These are phyloP conservation scores for Barbatosphaeria neglecta DNA, from an alignment of 495 filamentous ascomycete species.

Conservation along the genomic window DNA sequence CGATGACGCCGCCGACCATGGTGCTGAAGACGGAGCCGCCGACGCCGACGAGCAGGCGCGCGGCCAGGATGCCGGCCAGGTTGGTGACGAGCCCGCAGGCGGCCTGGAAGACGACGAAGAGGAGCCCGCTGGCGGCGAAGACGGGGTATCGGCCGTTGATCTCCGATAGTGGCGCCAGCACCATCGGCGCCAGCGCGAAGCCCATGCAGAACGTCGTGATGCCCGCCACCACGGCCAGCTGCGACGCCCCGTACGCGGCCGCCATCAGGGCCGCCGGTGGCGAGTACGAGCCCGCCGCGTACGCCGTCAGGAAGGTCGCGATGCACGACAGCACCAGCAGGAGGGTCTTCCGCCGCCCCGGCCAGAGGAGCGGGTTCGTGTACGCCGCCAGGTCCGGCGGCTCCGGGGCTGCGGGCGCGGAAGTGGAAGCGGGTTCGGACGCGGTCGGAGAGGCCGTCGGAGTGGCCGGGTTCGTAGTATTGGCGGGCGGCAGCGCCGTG, in stretches of 20 bases:
- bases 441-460: constrained; percentile 2
- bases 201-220: constrained; percentile 76
- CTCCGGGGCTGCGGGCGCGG: constrained; percentile 26
- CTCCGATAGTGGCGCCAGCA: constrained; percentile 83
- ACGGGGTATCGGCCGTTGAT: constrained; percentile 75
- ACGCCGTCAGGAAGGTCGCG: constrained; percentile 68
- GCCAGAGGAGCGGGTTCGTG: constrained; percentile 66
- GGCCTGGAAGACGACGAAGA: constrained; percentile 57
- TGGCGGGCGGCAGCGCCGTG: constrained; percentile 51
- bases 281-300: constrained; percentile 71
- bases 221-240: constrained; percentile 56
- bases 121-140: constrained; percentile 58
- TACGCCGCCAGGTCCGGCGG: constrained; percentile 57
- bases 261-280: constrained; percentile 51
- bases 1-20: constrained; percentile 87
- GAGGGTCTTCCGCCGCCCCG: constrained; percentile 51
- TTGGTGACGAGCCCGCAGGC: constrained; percentile 64
- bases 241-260: constrained; percentile 50
- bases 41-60: constrained; percentile 65
- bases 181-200: constrained; percentile 80
- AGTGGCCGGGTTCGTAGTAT: constrained; percentile 24
- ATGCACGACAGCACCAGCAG: constrained; percentile 65
- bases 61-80: constrained; percentile 62
- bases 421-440: too few relatives aligned
- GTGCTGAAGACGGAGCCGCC: constrained; percentile 75